phyloP scores from a whole-genome alignment of 345 rosid genomes.

The Citrus cavaleriei region DNA sequence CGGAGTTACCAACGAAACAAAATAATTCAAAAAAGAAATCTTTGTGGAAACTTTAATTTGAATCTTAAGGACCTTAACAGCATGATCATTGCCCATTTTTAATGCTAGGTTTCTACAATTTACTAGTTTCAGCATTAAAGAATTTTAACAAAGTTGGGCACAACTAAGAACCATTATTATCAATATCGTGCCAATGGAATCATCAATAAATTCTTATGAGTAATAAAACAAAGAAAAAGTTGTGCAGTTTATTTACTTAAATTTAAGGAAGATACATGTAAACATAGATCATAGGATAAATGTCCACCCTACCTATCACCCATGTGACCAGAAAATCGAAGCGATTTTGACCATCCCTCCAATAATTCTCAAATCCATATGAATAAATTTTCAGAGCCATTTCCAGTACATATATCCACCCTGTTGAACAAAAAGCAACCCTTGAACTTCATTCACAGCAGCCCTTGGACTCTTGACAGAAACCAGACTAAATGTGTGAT shows the following conservation, averaged over 20 bases:
- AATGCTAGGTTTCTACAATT: neutral
- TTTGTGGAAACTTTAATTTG: neutral
- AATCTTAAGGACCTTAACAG: neutral
- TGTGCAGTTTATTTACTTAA: neutral
- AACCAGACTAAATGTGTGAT: neutral
- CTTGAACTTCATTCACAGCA: constrained; percentile 12
- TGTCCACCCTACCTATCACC: constrained; percentile 58
- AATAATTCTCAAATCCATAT: constrained; percentile 80
- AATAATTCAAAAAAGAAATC: neutral
- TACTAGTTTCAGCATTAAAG: neutral
- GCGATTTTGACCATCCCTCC: constrained; percentile 95
- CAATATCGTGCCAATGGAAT: neutral
- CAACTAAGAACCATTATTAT: neutral
- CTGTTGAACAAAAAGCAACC: constrained; percentile 38
- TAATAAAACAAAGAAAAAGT: neutral
- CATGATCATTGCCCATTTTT: neutral
- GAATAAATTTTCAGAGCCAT: constrained; percentile 90
- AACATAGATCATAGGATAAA: neutral
- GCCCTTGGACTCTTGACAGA: constrained; percentile 15
- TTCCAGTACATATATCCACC: constrained; percentile 96
- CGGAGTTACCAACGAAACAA: too few species aligned
- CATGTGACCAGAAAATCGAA: constrained; percentile 89
- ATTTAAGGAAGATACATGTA: neutral
- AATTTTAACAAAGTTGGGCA: neutral
- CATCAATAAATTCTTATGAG: neutral